Percentiles rank a stretch among this genome's conserved stretches.
These are phyloP conservation scores for Cyclocybe cylindracea DNA, from an alignment of 768 basidiomycete species.

Conservation along the genomic window DNA sequence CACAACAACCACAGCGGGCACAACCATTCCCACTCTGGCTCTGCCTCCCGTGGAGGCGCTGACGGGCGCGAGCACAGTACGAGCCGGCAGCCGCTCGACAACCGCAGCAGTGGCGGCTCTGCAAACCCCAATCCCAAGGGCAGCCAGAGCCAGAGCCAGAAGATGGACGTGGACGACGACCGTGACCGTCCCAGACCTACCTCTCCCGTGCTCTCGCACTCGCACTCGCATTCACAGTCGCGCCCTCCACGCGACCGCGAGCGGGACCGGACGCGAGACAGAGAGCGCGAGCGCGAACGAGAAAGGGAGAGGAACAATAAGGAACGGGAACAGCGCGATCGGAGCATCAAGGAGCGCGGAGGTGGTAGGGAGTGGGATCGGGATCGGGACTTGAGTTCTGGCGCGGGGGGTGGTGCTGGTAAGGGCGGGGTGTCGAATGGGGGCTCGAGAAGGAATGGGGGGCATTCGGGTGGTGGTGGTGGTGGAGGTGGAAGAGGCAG, in stretches of 20 bases:
- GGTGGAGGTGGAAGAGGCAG: constrained; percentile 1
- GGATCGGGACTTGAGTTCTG: constrained; percentile 38
- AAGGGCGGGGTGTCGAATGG: constrained; percentile 34
- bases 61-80: constrained; percentile 3
- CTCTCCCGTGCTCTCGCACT: neutral
- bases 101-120: constrained; percentile 2
- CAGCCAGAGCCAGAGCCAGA: constrained; percentile 8
- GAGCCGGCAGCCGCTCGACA: constrained; percentile 6
- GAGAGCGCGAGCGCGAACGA: constrained; percentile 25
- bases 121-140: constrained; percentile 10
- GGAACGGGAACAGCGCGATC: constrained; percentile 7
- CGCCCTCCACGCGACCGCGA: constrained; percentile 17
- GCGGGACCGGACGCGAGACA: constrained; percentile 22
- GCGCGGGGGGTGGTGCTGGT: constrained; percentile 34
- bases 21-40: neutral
- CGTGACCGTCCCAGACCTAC: no score
- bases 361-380: constrained; percentile 17
- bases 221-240: neutral
- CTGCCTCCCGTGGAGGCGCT: constrained; percentile 12
- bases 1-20: constrained; percentile 10
- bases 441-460: constrained; percentile 14
- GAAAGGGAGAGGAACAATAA: constrained; percentile 17
- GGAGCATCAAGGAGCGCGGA: constrained; percentile 5
- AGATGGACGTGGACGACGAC: constrained; percentile 16
- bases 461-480: neutral